Percentiles rank a stretch among this genome's conserved stretches.
phyloP scores from a whole-genome alignment of 495 filamentous ascomycete genomes.

The Penicillium daleae region DNA sequence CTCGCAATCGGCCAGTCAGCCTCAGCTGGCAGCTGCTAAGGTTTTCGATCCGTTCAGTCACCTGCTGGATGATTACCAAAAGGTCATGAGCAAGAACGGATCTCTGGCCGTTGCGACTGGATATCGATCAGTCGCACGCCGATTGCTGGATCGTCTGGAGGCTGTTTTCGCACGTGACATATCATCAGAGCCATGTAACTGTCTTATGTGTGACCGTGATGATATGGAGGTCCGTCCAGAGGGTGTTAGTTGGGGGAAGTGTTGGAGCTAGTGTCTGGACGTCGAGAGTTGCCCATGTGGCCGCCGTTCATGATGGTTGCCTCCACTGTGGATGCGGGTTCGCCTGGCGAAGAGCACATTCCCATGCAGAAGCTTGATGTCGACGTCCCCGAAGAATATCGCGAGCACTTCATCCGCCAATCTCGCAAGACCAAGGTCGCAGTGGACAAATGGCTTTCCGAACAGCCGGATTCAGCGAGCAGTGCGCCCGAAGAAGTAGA shows the following conservation, averaged over 20 bases:
- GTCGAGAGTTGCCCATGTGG: conserved; percentile 82
- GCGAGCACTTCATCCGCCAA: conserved; percentile 85
- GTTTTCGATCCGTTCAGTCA: conserved; percentile 80
- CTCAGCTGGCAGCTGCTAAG: conserved; percentile 54
- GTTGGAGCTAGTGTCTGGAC: conserved; percentile 86
- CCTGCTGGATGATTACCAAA: conserved; percentile 81
- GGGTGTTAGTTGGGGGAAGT: conserved; percentile 98
- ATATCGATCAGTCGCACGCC: conserved; percentile 90
- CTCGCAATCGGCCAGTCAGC: conserved; percentile 32
- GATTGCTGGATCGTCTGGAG: conserved; percentile 89
- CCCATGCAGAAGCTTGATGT: conserved; percentile 87
- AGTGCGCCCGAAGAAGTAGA: conserved; percentile 84
- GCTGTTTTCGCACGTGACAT: conserved; percentile 92
- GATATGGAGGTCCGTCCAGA: conserved; percentile 55
- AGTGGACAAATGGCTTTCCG: conserved; percentile 84
- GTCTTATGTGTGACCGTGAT: conserved; percentile 74
- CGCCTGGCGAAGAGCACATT: conserved; percentile 51
- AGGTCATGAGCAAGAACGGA: conserved; percentile 79
- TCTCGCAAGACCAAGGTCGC: conserved; percentile 81
- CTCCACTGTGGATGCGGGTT: conserved; percentile 56
- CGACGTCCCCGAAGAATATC: conserved; percentile 88
- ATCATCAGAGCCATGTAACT: conserved; percentile 75
- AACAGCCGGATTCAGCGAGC: conserved; percentile 69
- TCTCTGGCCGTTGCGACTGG: conserved; percentile 95
- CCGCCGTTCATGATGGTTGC: conserved; percentile 77